Evolutionary conservation across 345 rosid species (phyloP), one percentile per base, ranked within the genome.

Genomic region (Raphanus raphanistrum): DNA sequence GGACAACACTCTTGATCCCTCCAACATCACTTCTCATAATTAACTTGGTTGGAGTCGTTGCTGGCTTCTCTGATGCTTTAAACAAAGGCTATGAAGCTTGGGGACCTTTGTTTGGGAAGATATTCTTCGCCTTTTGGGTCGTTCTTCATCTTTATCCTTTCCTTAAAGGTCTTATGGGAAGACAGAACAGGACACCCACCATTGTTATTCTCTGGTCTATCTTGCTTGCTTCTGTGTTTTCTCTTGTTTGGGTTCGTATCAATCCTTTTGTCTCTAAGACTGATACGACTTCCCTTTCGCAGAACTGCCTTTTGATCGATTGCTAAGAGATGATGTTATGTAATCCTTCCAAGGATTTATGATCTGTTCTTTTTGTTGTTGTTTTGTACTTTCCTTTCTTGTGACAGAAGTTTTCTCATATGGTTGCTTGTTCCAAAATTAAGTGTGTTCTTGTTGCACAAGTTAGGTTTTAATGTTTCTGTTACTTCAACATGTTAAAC

Each of bases 121-220:
- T 90, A 57, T 95, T 95, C 84, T 95, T 95, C 67, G 90, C 99
- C 66, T 86, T 95, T 65, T 95, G 99, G 99, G 99, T 92, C 72
- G 90, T 95, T 73, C 86, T 92, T 64, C 98, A 92, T 91, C 92
- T 95, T 64, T 92, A 95, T 84, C 98, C 99, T 38, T 92, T 95
- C 92, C 96, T 95, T 32, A 91, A 95, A 79, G 99, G 99, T 86
- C 94, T 95, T n/a, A 92, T 95, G 99, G 98, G 99, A 29, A 88
- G 96, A 76, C 99, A 95, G 77, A 92, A 95, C 85, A 78, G 98
- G 81, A 92, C 97, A 11, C 99, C 98, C 1, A 95, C 99, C 70
- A 91, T 95, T 67, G 97, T 95, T 75, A 82, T 95, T 10, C 88
- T 95, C 13, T 92, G 98, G 99, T 95, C 98, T n/a, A 90, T 92